Conservation (phyloP, 1,284 basidiomycete genomes). For the Puccinia horiana region DNA sequence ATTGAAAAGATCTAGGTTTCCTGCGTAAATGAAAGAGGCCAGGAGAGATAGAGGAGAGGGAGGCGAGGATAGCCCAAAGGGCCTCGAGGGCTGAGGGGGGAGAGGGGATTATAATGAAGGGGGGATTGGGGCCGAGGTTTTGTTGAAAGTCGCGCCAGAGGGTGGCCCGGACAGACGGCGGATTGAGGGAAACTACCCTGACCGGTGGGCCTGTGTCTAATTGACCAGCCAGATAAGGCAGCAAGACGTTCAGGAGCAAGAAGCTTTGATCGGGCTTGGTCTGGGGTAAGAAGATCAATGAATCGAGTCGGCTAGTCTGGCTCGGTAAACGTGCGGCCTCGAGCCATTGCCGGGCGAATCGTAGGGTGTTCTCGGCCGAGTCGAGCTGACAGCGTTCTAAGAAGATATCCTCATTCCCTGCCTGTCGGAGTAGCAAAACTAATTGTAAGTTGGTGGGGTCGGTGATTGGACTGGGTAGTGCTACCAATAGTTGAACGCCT, state of each 20-base stretch:
- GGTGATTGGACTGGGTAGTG: neutral
- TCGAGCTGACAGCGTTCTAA: conserved; percentile 1
- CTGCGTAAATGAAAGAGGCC: neutral
- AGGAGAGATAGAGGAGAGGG: neutral
- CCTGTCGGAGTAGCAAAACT: neutral
- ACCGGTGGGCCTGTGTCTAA: neutral
- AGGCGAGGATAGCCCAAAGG: conserved; percentile 31
- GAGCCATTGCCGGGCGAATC: conserved; percentile 32
- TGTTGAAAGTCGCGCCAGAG: conserved; percentile 25
- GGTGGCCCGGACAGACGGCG: neutral
- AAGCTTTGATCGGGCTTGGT: neutral
- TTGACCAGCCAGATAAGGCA: conserved; percentile 3
- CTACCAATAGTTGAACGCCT: conserved; percentile 6
- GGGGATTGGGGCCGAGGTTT: neutral
- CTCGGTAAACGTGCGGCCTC: neutral
- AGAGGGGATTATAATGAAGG: conserved; percentile 17
- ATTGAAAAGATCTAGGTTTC: neutral
- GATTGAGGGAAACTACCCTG: neutral
- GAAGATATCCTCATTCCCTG: conserved; percentile 7
- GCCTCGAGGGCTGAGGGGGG: neutral
- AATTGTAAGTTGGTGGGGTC: conserved; percentile 33
- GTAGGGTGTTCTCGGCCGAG: conserved; percentile 24
- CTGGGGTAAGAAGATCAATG: neutral
- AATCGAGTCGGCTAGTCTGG: conserved; percentile 14
- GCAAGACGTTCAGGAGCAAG: conserved; percentile 10